These are phyloP conservation scores for Barnettozyma salicaria DNA, from an alignment of 805 yeast genomes.

Conservation along the genomic window DNA sequence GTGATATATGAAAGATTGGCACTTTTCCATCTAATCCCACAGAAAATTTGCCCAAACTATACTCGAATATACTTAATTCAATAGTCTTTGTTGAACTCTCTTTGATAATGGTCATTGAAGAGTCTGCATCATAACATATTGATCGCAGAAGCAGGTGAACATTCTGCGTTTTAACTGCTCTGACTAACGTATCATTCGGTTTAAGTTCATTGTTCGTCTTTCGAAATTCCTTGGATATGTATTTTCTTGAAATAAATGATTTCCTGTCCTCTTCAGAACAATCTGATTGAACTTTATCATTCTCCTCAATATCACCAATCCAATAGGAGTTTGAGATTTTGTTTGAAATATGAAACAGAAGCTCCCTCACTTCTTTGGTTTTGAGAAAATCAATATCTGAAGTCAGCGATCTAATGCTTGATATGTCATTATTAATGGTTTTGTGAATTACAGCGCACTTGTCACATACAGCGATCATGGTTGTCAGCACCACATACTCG, in stretches of 20 bases:
- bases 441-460: slow-evolving; percentile 88
- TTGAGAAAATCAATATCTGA: slow-evolving; percentile 54
- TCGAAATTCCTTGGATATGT: slow-evolving; percentile 46
- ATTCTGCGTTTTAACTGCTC: slow-evolving; percentile 47
- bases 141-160: slow-evolving; percentile 37
- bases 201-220: slow-evolving; percentile 10
- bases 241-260: slow-evolving; percentile 60
- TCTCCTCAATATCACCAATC: slow-evolving; percentile 36
- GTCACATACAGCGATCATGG: slow-evolving; percentile 68
- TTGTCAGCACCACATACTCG: slow-evolving; percentile 83
- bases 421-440: too few species aligned
- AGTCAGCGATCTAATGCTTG: slow-evolving; percentile 76
- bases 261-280: slow-evolving; percentile 44
- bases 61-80: slow-evolving; percentile 37
- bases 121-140: slow-evolving; percentile 44
- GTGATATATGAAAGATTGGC: slow-evolving; percentile 45
- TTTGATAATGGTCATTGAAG: slow-evolving; percentile 35
- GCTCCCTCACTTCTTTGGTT: slow-evolving; percentile 50
- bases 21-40: slow-evolving; percentile 20
- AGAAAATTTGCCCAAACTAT: slow-evolving; percentile 45
- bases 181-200: slow-evolving; percentile 37
- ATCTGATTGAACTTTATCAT: slow-evolving; percentile 28
- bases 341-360: slow-evolving; percentile 56
- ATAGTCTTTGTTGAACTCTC: slow-evolving; percentile 16
- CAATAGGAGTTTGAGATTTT: slow-evolving; percentile 49